Percentiles rank a stretch among this genome's conserved stretches.
Evolutionary conservation across 2,329 filamentous ascomycete genomes (phyloP).

Genomic region (Beauveria pseudobassiana): DNA sequence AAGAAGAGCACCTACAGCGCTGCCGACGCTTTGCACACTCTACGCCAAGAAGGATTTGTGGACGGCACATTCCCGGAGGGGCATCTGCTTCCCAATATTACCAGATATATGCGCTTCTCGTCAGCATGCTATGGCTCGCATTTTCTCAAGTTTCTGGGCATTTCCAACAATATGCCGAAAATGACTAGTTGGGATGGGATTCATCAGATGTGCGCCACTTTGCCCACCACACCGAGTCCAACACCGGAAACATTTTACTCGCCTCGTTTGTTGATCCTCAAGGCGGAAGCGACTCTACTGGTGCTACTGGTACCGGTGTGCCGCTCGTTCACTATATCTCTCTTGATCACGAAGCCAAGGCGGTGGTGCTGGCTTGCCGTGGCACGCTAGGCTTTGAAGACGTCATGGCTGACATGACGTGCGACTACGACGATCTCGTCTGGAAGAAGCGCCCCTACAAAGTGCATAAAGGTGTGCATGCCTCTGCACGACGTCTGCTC

Average conservation of each 20-base stretch:
- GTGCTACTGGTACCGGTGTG: conserved; percentile 57
- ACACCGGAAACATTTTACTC: conserved; percentile 52
- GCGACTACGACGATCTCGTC: conserved; percentile 59
- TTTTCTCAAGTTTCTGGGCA: conserved; percentile 56
- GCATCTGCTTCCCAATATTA: conserved; percentile 55
- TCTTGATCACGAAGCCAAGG: conserved; percentile 62
- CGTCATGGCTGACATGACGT: conserved; percentile 65
- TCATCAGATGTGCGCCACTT: conserved; percentile 58
- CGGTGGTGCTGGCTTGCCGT: conserved; percentile 64
- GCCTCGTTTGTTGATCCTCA: conserved; percentile 65
- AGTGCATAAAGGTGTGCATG: conserved; percentile 68
- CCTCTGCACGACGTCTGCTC: conserved; percentile 59
- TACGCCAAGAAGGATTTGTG: conserved; percentile 46
- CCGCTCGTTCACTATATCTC: conserved; percentile 68
- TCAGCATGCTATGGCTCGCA: conserved; percentile 59
- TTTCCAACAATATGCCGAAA: conserved; percentile 42
- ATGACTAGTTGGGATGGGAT: conserved; percentile 37
- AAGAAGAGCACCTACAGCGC: conserved; percentile 41
- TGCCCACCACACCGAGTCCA: conserved; percentile 53
- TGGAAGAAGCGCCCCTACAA: conserved; percentile 60
- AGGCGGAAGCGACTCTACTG: conserved; percentile 57
- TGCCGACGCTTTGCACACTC: conserved; percentile 38
- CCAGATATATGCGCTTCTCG: conserved; percentile 58
- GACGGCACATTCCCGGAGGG: conserved; percentile 52
- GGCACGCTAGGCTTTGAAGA: conserved; percentile 69